Conservation (phyloP, 768 basidiomycete species). For the Fibroporia radiculosa region DNA sequence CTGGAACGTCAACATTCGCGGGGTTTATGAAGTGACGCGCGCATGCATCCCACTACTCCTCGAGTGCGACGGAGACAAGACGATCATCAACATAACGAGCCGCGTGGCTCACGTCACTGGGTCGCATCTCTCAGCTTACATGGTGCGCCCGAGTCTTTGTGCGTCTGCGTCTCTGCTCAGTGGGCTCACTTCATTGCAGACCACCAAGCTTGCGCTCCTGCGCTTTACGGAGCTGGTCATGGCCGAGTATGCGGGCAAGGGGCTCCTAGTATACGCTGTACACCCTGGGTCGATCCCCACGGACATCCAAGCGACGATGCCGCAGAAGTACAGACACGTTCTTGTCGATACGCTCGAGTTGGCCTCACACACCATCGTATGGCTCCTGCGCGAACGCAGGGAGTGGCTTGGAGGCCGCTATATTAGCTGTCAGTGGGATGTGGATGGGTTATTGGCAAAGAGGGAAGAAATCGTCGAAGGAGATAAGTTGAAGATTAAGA, state of each 20-base stretch:
- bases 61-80: constrained; percentile 5
- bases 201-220: constrained; percentile 3
- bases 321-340: not conserved
- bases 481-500: too few species aligned
- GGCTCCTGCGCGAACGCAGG: constrained; percentile 4
- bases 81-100: constrained; percentile 6
- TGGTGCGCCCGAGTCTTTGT: too few species aligned
- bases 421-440: too few species aligned
- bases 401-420: too few species aligned
- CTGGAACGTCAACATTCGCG: constrained; percentile 33
- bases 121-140: not conserved
- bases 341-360: constrained; percentile 8
- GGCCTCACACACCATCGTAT: constrained; percentile 5
- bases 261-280: not conserved
- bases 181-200: too few species aligned
- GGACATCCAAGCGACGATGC: constrained; percentile 5
- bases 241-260: constrained; percentile 7
- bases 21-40: constrained; percentile 26
- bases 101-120: not conserved
- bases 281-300: constrained; percentile 10
- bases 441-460: too few species aligned
- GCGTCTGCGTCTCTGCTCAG: too few species aligned
- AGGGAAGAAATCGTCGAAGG: too few species aligned
- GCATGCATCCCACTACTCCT: constrained; percentile 1
- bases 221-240: constrained; percentile 5